Evolutionary conservation across 306 rosid species (phyloP), one percentile per base, ranked within the genome.

Genomic region (Argentina anserina): DNA sequence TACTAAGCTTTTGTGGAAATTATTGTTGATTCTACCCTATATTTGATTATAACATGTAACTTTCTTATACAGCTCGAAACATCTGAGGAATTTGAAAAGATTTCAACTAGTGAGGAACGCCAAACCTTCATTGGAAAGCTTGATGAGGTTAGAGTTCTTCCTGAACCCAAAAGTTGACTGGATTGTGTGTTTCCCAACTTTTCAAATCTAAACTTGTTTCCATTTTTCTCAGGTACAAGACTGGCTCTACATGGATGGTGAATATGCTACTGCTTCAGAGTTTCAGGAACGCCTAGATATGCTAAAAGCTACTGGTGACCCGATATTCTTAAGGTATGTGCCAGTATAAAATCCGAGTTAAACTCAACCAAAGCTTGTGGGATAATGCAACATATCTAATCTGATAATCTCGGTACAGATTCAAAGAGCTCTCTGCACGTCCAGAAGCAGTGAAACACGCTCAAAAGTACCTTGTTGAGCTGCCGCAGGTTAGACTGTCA

Each of bases 161-260:
- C 71, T 42, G 72, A 73, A 73, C 42, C 23, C 31, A 45, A 20
- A 73, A 59, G 33, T 61, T 14, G 5, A 43, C 41, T 37, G 43
- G 14, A 11, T 75, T 15, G 12, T 23, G 37, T 20, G 29, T 40
- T 29, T 50, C 21, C 39, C 15, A 53, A 62, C 45, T 66, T 41
- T 56, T 84, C 72, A 3, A 3, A 79, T 70, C 66, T 34, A n/a
- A 67, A 71, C 66, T 58, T 65, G 36, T 77, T 73, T 42, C 61
- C 5, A 46, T 58, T 69, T 75, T 65, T 74, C 76, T 75, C 77
- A 94, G 99, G 96, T 85, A 59, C 99, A 94, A 89, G 99, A 94
- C 33, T 94, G 99, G 99, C 86, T 94, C 49, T 94, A 94, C 69
- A 91, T 83, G 7, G 99, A 94, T 67, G 99, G 99, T 60, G 99